Conservation (phyloP, 257 asterid species). For the Salvia splendens region DNA sequence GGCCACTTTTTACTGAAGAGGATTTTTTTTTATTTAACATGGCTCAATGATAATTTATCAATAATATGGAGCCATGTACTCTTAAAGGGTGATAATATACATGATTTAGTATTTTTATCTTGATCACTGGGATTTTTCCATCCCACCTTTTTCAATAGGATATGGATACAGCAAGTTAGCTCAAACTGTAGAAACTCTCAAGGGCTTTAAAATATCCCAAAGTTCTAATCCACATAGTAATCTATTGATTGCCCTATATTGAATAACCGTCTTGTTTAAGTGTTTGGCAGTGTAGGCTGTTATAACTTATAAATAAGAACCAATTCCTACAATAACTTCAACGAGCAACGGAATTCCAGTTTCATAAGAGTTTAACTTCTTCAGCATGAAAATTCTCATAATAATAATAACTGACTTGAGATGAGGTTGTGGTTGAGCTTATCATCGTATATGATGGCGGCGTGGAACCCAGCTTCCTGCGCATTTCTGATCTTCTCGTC, state of each 20-base stretch:
- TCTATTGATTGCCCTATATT: neutral
- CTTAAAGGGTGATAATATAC: too few species aligned
- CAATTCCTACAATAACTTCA: neutral
- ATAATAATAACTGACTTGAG: conserved; percentile 27
- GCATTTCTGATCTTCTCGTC: conserved; percentile 42
- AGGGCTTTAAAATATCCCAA: too few species aligned
- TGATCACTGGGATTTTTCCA: too few species aligned
- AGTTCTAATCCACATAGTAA: too few species aligned
- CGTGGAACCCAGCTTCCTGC: conserved; percentile 39
- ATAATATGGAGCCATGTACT: too few species aligned
- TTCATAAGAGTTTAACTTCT: conserved; percentile 2
- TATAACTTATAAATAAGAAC: neutral
- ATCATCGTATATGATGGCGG: conserved; percentile 39
- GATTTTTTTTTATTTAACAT: neutral
- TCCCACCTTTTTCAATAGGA: too few species aligned
- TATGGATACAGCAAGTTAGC: too few species aligned
- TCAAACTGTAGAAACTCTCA: too few species aligned
- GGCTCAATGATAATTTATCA: neutral
- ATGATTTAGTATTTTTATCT: too few species aligned
- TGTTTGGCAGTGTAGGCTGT: neutral
- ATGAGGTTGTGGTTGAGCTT: conserved; percentile 33
- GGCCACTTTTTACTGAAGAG: neutral
- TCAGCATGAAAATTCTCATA: neutral
- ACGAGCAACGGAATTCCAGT: neutral
- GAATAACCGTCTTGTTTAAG: neutral